These are phyloP conservation scores for Tilletia indica DNA, from an alignment of 1,284 basidiomycete genomes.

Conservation along the genomic window DNA sequence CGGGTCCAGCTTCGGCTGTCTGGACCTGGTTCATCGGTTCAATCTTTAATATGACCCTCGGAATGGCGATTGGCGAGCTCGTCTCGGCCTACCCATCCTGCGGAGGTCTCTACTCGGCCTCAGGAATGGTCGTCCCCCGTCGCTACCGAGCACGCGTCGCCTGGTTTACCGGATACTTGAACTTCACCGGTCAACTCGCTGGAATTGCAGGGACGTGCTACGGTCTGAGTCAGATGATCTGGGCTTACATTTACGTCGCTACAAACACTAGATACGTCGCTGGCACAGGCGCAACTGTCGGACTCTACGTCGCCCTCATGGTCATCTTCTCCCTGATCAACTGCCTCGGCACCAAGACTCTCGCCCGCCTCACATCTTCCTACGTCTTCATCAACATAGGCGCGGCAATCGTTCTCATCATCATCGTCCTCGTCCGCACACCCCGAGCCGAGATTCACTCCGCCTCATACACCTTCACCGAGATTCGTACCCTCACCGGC, in stretches of 20 bases:
- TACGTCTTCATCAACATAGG: slow-evolving; percentile 88
- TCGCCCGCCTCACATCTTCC: slow-evolving; percentile 73
- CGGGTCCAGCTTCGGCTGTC: slow-evolving; percentile 48
- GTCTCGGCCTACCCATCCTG: slow-evolving; percentile 74
- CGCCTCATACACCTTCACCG: slow-evolving; percentile 68
- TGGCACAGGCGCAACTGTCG: slow-evolving; percentile 27
- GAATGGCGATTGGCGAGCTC: slow-evolving; percentile 53
- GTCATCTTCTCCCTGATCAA: slow-evolving; percentile 62
- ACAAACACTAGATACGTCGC: slow-evolving; percentile 10
- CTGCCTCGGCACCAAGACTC: slow-evolving; percentile 74
- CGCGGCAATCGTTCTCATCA: slow-evolving; percentile 65
- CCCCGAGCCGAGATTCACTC: slow-evolving; percentile 76
- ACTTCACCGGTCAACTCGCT: slow-evolving; percentile 80
- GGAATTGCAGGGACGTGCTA: slow-evolving; percentile 84
- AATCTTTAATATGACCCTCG: slow-evolving; percentile 51
- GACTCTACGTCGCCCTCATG: slow-evolving; percentile 48
- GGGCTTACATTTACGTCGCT: slow-evolving; percentile 64
- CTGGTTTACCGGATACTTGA: slow-evolving; percentile 69
- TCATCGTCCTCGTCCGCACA: slow-evolving; percentile 71
- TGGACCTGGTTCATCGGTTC: slow-evolving; percentile 55
- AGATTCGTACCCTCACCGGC: slow-evolving; percentile 69
- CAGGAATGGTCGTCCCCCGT: slow-evolving; percentile 49
- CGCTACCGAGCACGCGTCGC: slow-evolving; percentile 61
- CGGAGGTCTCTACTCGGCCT: slow-evolving; percentile 68
- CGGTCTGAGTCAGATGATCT: slow-evolving; percentile 83